phyloP scores from a whole-genome alignment of 2,329 filamentous ascomycete genomes.

The Colletotrichum coccodes region DNA sequence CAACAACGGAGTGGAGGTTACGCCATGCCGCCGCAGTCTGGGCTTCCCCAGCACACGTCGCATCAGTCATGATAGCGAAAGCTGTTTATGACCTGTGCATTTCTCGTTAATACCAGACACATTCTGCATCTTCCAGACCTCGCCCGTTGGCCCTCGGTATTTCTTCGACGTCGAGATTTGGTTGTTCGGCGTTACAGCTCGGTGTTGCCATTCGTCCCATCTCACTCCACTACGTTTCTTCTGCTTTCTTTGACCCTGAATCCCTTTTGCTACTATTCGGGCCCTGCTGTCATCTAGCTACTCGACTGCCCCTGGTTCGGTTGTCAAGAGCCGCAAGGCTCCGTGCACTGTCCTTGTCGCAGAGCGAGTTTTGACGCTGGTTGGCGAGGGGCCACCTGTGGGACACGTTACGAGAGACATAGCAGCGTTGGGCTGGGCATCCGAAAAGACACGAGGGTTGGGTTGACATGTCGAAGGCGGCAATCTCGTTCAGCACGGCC shows the following conservation, averaged over 20 bases:
- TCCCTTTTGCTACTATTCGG: conserved; percentile 5
- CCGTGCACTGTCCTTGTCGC: not conserved
- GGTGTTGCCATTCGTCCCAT: conserved; percentile 28
- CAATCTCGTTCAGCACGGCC: conserved; percentile 14
- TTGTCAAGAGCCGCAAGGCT: not conserved
- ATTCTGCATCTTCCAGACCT: conserved; percentile 60
- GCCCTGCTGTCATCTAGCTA: not conserved
- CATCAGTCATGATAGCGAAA: conserved; percentile 73
- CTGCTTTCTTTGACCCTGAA: conserved; percentile 26
- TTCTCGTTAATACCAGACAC: conserved; percentile 68
- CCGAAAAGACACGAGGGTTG: conserved; percentile 2
- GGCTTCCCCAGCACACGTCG: conserved; percentile 85
- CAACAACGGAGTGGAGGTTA: conserved; percentile 79
- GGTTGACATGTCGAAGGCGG: conserved; percentile 16
- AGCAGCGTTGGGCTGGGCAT: not conserved
- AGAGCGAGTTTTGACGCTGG: conserved; percentile 16
- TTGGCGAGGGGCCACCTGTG: not conserved
- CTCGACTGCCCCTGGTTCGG: not conserved
- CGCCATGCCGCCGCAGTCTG: conserved; percentile 79
- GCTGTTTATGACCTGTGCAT: conserved; percentile 36
- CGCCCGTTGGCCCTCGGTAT: conserved; percentile 7
- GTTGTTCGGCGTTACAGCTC: conserved; percentile 48
- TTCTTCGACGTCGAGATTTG: conserved; percentile 43
- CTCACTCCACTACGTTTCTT: conserved; percentile 28
- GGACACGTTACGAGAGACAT: conserved; percentile 8